Evolutionary conservation across 345 rosid species (phyloP).

Genomic region (Tarenaya hassleriana): DNA sequence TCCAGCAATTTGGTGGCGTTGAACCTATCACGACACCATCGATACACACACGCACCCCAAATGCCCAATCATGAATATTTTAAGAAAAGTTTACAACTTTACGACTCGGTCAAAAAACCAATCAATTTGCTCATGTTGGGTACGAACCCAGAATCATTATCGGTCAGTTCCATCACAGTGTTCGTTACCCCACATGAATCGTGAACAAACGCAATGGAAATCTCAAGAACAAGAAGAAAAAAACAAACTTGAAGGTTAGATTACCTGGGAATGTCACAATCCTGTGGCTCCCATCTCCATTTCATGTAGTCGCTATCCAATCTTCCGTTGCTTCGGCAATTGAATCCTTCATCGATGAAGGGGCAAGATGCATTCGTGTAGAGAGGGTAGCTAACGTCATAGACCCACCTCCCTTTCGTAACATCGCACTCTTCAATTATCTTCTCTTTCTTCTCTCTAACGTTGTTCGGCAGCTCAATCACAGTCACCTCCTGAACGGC

Average conservation of each 20-base stretch:
- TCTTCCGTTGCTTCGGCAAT: constrained; percentile 76
- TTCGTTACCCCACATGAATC: constrained; percentile 1
- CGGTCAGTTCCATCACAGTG: constrained; percentile 13
- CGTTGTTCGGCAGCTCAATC: constrained; percentile 30
- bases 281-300: constrained; percentile 81
- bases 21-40: constrained; percentile 43
- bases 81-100: background rate
- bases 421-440: constrained; percentile 45
- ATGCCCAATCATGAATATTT: constrained; percentile 15
- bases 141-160: background rate
- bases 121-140: background rate
- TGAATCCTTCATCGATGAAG: constrained; percentile 87
- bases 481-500: constrained; percentile 21
- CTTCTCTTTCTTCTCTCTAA: constrained; percentile 29
- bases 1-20: constrained; percentile 75
- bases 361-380: constrained; percentile 79
- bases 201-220: background rate
- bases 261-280: constrained; percentile 85
- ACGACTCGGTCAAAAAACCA: no score
- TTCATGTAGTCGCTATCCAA: constrained; percentile 56
- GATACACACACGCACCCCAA: constrained; percentile 8
- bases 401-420: constrained; percentile 76
- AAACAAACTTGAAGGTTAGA: no score
- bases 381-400: constrained; percentile 59
- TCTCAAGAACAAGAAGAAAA: constrained; percentile 9